Base-by-base conservation (phyloP, 495 filamentous ascomycete species). In the Talaromyces ruber region DNA sequence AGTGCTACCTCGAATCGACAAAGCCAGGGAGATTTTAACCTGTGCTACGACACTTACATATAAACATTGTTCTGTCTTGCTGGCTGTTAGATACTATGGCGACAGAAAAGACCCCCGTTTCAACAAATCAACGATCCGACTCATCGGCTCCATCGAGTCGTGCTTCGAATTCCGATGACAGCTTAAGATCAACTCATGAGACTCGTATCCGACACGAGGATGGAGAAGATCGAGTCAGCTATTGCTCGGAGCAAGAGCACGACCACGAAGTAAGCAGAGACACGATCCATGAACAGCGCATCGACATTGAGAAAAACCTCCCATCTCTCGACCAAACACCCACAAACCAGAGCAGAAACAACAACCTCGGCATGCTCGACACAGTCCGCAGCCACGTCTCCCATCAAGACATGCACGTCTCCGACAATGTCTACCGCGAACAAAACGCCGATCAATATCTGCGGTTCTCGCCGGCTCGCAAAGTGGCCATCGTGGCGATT, bases 401-500 rank as follows among this genome's bases (percentile, higher is more conserved):
- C 4, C 65, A 72, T 26, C 72, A 74, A 62, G 74, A 76, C 54
- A 69, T 74, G 69, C 64, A 68, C n/a, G 30, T 51, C 12, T 63
- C 64, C 6, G 62, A 64, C 8, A 57, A 68, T 18, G 65, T 66
- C 3, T 72, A 71, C 58, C 64, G 64, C 4, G 74, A 76, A 39
- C 63, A 68, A 43, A 68, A 74, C 53, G 77, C 81, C 22, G 79
- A 78, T 54, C 71, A 80, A 63, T 83, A 85, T 65, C 65, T 77
- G 28, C 77, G 79, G 18, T 79, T 88, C 57, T 77, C 86, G 1
- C 71, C 69, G 7, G 70, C 74, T 4, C 77, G 84, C 59, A 90
- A 90, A 64, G 67, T 77, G 1, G 56, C 84, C 58, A 87, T 90
- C 63, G 84, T 87, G 32, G 72, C 71, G n/a, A 74, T 89, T 3